Base-by-base conservation (phyloP, 768 basidiomycete species). In the Boletus patriciae region DNA sequence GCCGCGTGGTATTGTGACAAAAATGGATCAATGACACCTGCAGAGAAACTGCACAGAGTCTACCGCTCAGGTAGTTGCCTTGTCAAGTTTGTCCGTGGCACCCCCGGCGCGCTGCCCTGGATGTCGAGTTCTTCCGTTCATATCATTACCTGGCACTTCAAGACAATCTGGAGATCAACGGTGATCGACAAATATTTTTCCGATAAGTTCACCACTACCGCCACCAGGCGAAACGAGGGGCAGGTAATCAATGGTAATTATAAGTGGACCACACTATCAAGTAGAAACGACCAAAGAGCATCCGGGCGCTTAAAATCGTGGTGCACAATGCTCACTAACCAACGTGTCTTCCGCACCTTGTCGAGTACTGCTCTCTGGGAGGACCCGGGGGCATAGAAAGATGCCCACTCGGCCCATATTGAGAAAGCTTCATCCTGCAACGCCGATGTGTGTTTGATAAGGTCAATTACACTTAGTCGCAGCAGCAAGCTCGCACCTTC, bases 341-440 rank as follows among this genome's bases (percentile, higher is more conserved):
- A 99, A 40, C 90, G 81, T 52, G 84, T 77, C 54, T 87, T 79
- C 45, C 84, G 78, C 40, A 98, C 80, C 6, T 72, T 58, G 50
- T 95, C 87, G 27, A 99, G 77, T n/a, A 95, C 66, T 40, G 74
- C 73, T 49, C 94, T 81, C 52, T 92, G 87, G 6, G 79, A 74
- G 0, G 94, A 93, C 7, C 70, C 78, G 2, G 91, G 88, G 4
- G 87, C 83, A 66, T 94, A 96, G 59, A 91, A 86, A 19, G 85
- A 83, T 13, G 93, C 88, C 97, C 97, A 99, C 60, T 94, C 90
- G 1, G 84, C 80, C 96, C 96, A 99, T 54, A 94, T 95, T 10
- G 87, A 87, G 70, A 97, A 99, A 0, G 94, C 95, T 70, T 98
- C 97, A 33, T 96, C 92, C 94, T 98, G 69, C 29, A 55, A 44